These are phyloP conservation scores for Theobroma cacao DNA, from an alignment of 345 rosid genomes.

Conservation along the genomic window DNA sequence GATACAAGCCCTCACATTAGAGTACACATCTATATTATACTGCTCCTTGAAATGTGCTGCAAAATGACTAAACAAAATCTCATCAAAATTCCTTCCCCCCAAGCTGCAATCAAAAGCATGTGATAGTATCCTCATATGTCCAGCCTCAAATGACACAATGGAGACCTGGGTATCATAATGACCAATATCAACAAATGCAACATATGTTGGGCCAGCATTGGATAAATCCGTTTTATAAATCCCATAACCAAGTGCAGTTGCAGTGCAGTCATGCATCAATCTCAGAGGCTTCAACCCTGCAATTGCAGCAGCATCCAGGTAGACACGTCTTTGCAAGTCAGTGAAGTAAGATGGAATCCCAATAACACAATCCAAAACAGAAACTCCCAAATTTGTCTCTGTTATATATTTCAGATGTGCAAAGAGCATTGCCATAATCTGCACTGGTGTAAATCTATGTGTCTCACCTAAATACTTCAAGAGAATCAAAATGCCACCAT, in stretches of 20 bases:
- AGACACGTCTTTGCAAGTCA: slow-evolving; percentile 55
- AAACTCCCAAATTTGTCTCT: slow-evolving; percentile 42
- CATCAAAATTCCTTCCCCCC: slow-evolving; percentile 67
- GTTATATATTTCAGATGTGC: slow-evolving; percentile 60
- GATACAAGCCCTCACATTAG: slow-evolving; percentile 48
- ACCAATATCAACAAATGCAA: slow-evolving; percentile 58
- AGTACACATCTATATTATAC: slow-evolving; percentile 52
- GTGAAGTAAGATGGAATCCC: slow-evolving; percentile 63
- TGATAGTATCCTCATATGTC: slow-evolving; percentile 45
- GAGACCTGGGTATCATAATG: slow-evolving; percentile 62
- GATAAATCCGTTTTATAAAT: slow-evolving; percentile 61
- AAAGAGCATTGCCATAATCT: slow-evolving; percentile 60
- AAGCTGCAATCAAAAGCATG: slow-evolving; percentile 53
- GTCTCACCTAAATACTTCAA: slow-evolving; percentile 51
- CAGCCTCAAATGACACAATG: slow-evolving; percentile 46
- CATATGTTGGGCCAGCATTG: slow-evolving; percentile 34
- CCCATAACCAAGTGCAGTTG: slow-evolving; percentile 69
- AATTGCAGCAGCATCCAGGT: slow-evolving; percentile 59
- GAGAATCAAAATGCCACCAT: slow-evolving; percentile 53
- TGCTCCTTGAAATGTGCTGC: slow-evolving; percentile 49
- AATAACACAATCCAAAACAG: slow-evolving; percentile 59
- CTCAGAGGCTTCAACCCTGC: slow-evolving; percentile 60
- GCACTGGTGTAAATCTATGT: slow-evolving; percentile 44
- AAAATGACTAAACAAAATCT: slow-evolving; percentile 45
- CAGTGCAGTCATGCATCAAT: slow-evolving; percentile 64